These are phyloP conservation scores for Eleusine indica DNA, from an alignment of 176 grass and related monocot genomes.

Conservation along the genomic window DNA sequence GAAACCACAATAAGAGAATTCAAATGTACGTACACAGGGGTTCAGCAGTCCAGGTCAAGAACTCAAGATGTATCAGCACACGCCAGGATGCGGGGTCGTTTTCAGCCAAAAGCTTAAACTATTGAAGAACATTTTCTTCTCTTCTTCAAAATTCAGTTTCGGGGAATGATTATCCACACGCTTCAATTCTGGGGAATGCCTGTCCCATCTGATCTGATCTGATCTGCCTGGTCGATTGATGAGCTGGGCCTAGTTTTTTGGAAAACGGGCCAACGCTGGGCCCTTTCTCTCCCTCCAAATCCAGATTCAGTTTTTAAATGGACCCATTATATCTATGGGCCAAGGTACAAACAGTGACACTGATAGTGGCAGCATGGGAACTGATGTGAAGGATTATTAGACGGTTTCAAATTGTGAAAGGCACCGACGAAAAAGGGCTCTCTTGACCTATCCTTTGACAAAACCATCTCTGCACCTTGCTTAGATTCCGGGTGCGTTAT, in stretches of 20 bases:
- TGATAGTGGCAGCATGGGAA: background rate
- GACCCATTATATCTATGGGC: background rate
- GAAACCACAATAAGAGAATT: too few species aligned
- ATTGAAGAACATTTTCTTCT: too few species aligned
- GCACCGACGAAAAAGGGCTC: background rate
- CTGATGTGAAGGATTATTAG: background rate
- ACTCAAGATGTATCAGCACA: too few species aligned
- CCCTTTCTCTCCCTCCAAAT: background rate
- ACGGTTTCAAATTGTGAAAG: background rate
- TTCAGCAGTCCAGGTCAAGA: too few species aligned
- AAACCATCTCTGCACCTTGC: conserved; percentile 1
- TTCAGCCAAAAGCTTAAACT: background rate
- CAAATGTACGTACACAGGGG: too few species aligned
- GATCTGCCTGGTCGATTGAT: background rate
- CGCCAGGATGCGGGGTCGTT: too few species aligned
- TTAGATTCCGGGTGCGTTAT: background rate
- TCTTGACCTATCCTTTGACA: conserved; percentile 28
- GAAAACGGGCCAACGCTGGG: background rate
- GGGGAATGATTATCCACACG: too few species aligned
- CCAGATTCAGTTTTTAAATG: background rate
- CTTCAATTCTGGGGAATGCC: background rate
- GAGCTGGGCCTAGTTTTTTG: background rate
- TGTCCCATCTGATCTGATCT: background rate
- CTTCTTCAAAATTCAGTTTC: background rate
- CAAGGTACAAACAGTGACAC: background rate